phyloP scores from a whole-genome alignment of 441 rosid genomes.

The Isatis lusitanica region DNA sequence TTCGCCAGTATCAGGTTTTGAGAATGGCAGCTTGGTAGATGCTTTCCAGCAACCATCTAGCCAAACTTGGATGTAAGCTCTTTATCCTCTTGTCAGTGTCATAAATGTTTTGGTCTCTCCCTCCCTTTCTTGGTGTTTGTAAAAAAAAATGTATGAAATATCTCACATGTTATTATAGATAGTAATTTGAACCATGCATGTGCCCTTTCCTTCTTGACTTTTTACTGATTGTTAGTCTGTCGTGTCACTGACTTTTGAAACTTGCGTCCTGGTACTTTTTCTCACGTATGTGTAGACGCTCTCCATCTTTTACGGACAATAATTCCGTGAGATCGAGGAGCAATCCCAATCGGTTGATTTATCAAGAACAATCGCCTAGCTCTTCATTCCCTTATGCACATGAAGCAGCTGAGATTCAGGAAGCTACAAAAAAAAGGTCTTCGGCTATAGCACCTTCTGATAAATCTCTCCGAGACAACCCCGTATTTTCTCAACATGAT shows the following conservation, averaged over 20 bases:
- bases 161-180: not conserved
- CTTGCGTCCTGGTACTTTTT: not conserved
- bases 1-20: slow-evolving; percentile 38
- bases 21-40: slow-evolving; percentile 34
- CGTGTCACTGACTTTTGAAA: slow-evolving; percentile 12
- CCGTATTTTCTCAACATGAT: slow-evolving; percentile 40
- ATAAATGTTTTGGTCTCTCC: not conserved
- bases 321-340: slow-evolving; percentile 41
- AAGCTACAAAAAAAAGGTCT: slow-evolving; percentile 47
- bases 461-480: slow-evolving; percentile 41
- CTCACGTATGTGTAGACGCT: slow-evolving; percentile 45
- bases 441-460: slow-evolving; percentile 36
- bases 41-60: slow-evolving; percentile 37
- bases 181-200: slow-evolving; percentile 4
- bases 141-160: not conserved
- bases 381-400: slow-evolving; percentile 36
- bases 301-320: slow-evolving; percentile 39
- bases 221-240: not conserved
- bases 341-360: slow-evolving; percentile 36
- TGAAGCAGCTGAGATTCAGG: slow-evolving; percentile 45
- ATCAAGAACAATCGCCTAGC: slow-evolving; percentile 39
- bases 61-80: slow-evolving; percentile 45
- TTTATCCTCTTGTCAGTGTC: slow-evolving; percentile 12
- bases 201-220: not conserved
- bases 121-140: not conserved